Evolutionary conservation across 23 red algal species (phyloP).

Genomic region (Pyropia yezoensis): DNA sequence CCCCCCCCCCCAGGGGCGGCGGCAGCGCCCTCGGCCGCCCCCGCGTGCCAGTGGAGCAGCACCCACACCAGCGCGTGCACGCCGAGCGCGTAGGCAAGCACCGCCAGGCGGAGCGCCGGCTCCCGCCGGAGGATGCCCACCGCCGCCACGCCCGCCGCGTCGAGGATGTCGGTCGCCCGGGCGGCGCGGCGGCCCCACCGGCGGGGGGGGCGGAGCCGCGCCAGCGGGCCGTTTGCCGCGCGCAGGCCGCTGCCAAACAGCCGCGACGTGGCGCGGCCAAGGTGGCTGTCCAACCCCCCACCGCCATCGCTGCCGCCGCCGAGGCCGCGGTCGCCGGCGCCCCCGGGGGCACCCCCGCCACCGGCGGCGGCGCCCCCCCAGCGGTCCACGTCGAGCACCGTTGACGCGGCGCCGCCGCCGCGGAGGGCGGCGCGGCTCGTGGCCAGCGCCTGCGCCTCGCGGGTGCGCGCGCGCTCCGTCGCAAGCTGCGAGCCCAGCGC

Average conservation of each 20-base stretch:
- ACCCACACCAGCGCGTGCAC: conserved; percentile 66
- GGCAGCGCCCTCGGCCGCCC: conserved; percentile 16
- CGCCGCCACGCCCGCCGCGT: conserved; percentile 32
- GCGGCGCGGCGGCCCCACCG: conserved; percentile 27
- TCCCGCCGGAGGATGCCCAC: conserved; percentile 53
- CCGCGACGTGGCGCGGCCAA: conserved; percentile 6
- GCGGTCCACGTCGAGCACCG: conserved; percentile 37
- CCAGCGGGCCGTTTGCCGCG: conserved; percentile 43
- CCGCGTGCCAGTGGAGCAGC: conserved; percentile 64
- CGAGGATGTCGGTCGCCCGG: conserved; percentile 19
- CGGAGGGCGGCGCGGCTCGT: conserved; percentile 20
- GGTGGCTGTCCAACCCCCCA: neutral
- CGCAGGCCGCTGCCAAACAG: conserved; percentile 11
- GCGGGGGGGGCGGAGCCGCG: conserved; percentile 41
- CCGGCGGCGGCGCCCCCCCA: conserved; percentile 21
- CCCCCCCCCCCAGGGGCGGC: conserved; percentile 13
- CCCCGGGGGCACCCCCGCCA: conserved; percentile 24
- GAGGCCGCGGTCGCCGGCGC: conserved; percentile 18
- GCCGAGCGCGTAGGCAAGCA: conserved; percentile 40
- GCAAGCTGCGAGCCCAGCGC: conserved; percentile 58
- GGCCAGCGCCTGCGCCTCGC: conserved; percentile 69
- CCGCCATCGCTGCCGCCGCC: too few relatives aligned
- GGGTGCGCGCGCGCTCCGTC: conserved; percentile 51
- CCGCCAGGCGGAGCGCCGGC: conserved; percentile 39
- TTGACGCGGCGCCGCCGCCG: conserved; percentile 41